These are phyloP conservation scores for Malassezia furfur DNA, from an alignment of 1,284 basidiomycete genomes.

Conservation along the genomic window DNA sequence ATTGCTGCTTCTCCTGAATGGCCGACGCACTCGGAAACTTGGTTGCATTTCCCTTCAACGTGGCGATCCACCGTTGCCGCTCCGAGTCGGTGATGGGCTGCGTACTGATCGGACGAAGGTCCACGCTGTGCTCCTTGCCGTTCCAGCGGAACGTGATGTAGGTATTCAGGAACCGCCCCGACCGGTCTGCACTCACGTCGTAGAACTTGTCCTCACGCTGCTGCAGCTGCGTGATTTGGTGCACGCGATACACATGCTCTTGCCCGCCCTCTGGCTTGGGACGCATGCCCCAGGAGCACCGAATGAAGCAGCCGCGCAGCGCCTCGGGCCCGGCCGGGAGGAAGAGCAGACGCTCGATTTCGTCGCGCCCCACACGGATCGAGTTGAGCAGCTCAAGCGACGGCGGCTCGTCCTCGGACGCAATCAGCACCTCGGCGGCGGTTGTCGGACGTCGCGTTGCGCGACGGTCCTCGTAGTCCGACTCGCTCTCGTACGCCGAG, in stretches of 20 bases:
- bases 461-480: slow-evolving; percentile 14
- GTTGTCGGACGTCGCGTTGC: background rate
- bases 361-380: slow-evolving; percentile 58
- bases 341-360: slow-evolving; percentile 59
- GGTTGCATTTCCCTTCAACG: slow-evolving; percentile 12
- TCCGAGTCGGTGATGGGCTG: slow-evolving; percentile 27
- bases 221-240: slow-evolving; percentile 60
- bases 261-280: slow-evolving; percentile 53
- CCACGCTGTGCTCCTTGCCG: slow-evolving; percentile 22
- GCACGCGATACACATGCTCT: slow-evolving; percentile 67
- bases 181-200: slow-evolving; percentile 56
- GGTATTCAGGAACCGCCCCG: slow-evolving; percentile 32
- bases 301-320: slow-evolving; percentile 57
- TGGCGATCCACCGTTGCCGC: slow-evolving; percentile 28
- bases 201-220: slow-evolving; percentile 60
- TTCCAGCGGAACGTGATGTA: slow-evolving; percentile 27
- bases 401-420: slow-evolving; percentile 53
- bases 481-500: slow-evolving; percentile 28
- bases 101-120: slow-evolving; percentile 21
- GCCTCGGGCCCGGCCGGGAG: slow-evolving; percentile 68
- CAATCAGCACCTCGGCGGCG: background rate
- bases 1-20: slow-evolving; percentile 23
- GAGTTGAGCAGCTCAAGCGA: slow-evolving; percentile 56
- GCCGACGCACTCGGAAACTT: slow-evolving; percentile 18
- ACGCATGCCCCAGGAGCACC: slow-evolving; percentile 35